Conservation (phyloP, 768 basidiomycete species). For the Amanita fuliginea region DNA sequence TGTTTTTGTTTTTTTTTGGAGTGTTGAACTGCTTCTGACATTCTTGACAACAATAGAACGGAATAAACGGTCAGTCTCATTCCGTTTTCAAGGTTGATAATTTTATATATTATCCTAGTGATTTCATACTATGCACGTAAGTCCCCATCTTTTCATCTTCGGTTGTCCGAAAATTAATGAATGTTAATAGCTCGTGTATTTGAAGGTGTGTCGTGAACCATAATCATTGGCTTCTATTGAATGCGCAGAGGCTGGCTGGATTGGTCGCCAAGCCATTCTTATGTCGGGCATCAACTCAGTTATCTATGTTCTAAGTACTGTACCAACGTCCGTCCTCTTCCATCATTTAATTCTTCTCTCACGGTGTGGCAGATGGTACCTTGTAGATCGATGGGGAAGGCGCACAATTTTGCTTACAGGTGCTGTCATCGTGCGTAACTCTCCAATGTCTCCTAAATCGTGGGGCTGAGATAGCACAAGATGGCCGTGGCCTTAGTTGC, state of each 20-base stretch:
- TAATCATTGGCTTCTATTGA: slow-evolving; percentile 6
- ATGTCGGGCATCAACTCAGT: slow-evolving; percentile 94
- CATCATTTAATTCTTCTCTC: slow-evolving; percentile 6
- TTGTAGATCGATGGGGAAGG: slow-evolving; percentile 88
- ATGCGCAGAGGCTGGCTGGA: slow-evolving; percentile 80
- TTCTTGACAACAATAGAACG: slow-evolving; percentile 49
- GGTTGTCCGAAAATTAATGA: background rate
- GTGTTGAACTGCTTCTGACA: slow-evolving; percentile 1
- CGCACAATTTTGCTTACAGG: slow-evolving; percentile 81
- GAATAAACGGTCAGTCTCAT: slow-evolving; percentile 70
- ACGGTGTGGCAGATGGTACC: slow-evolving; percentile 61
- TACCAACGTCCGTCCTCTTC: slow-evolving; percentile 62
- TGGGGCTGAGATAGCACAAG: slow-evolving; percentile 22
- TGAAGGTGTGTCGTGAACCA: slow-evolving; percentile 45
- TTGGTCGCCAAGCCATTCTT: slow-evolving; percentile 84
- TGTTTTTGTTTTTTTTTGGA: slow-evolving; percentile 1
- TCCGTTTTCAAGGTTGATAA: slow-evolving; percentile 5
- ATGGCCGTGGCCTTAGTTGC: slow-evolving; percentile 75
- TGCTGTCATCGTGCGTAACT: slow-evolving; percentile 53
- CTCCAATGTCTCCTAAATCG: background rate
- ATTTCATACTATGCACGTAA: slow-evolving; percentile 92
- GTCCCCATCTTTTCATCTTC: slow-evolving; percentile 15
- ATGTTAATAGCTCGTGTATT: slow-evolving; percentile 65
- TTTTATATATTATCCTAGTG: slow-evolving; percentile 31
- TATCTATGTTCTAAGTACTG: slow-evolving; percentile 68